These are phyloP conservation scores for Hsuehochloa calcarea DNA, from an alignment of 176 grass and related monocot genomes.

Conservation along the genomic window DNA sequence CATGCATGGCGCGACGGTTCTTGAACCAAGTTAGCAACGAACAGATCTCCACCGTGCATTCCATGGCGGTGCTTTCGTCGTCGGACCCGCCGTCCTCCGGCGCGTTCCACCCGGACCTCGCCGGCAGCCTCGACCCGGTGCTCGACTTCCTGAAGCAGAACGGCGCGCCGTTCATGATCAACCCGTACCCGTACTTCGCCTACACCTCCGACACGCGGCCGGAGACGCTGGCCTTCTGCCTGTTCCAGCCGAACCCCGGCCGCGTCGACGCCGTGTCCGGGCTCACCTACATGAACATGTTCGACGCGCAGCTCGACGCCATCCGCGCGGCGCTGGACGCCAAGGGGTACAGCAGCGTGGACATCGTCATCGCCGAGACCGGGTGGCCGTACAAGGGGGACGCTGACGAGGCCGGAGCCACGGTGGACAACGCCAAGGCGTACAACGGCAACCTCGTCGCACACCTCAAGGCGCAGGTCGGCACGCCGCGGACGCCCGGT, in stretches of 20 bases:
- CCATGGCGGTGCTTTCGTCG: constrained; percentile 77
- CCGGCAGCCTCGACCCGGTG: constrained; percentile 55
- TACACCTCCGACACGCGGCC: constrained; percentile 75
- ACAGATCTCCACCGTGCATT: constrained; percentile 82
- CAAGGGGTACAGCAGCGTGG: constrained; percentile 62
- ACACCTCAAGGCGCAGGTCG: constrained; percentile 66
- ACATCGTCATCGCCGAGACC: constrained; percentile 91
- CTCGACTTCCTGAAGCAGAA: constrained; percentile 80
- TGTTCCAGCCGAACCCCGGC: constrained; percentile 85
- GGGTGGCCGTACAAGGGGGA: constrained; percentile 96
- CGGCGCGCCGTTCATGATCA: constrained; percentile 90
- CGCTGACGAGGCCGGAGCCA: constrained; percentile 63
- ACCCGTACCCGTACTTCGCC: constrained; percentile 95
- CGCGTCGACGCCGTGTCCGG: constrained; percentile 70
- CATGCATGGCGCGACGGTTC: background rate
- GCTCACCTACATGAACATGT: constrained; percentile 95
- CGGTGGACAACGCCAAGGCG: constrained; percentile 75
- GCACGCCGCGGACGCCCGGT: constrained; percentile 75
- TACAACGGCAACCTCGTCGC: constrained; percentile 83
- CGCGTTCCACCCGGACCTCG: constrained; percentile 58
- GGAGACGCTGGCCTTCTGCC: constrained; percentile 95
- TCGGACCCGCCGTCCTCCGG: constrained; percentile 93
- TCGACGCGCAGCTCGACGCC: constrained; percentile 96
- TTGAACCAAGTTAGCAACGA: background rate
- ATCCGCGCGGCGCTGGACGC: constrained; percentile 68